Conservation (phyloP, 2,329 filamentous ascomycete species). For the Thielaviopsis punctulata region DNA sequence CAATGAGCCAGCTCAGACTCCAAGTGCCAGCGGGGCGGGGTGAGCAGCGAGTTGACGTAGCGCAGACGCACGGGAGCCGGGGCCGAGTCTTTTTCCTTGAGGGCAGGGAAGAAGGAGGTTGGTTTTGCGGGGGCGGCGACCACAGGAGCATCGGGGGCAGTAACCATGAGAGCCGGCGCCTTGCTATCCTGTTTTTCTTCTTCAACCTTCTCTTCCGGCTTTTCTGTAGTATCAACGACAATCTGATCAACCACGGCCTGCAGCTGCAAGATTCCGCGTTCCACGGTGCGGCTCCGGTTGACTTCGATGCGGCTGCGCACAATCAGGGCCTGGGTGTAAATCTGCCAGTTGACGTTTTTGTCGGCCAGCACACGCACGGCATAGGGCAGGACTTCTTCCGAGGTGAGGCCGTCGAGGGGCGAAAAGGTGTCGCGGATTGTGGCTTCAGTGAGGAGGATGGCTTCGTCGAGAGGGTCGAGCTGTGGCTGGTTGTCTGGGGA, state of each 20-base stretch:
- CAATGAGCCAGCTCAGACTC: conserved; percentile 82
- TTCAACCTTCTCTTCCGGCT: conserved; percentile 16
- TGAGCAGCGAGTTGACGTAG: conserved; percentile 70
- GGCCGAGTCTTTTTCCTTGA: conserved; percentile 58
- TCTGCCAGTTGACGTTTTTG: conserved; percentile 90
- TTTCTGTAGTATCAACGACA: conserved; percentile 56
- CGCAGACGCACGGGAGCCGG: conserved; percentile 57
- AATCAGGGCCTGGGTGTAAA: conserved; percentile 85
- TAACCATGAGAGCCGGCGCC: conserved; percentile 30
- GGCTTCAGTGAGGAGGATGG: conserved; percentile 72
- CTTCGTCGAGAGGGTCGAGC: conserved; percentile 68
- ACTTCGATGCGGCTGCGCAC: conserved; percentile 82
- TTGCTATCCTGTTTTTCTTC: conserved; percentile 17
- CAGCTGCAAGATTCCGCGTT: conserved; percentile 77
- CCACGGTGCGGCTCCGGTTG: conserved; percentile 70
- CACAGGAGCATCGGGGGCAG: conserved; percentile 18
- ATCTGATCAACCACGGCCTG: conserved; percentile 94
- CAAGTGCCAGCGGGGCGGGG: conserved; percentile 81
- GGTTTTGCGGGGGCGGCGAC: conserved; percentile 25
- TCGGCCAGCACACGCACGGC: conserved; percentile 75
- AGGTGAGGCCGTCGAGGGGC: conserved; percentile 65
- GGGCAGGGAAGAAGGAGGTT: conserved; percentile 64
- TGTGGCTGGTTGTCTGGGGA: conserved; percentile 68
- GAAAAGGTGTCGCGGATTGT: conserved; percentile 80
- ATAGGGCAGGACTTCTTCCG: conserved; percentile 88